A percentile compares a stretch with the other conserved stretches of the same genome.
Conservation (phyloP, 106 monocot genomes). For the Phalaenopsis equestris region DNA sequence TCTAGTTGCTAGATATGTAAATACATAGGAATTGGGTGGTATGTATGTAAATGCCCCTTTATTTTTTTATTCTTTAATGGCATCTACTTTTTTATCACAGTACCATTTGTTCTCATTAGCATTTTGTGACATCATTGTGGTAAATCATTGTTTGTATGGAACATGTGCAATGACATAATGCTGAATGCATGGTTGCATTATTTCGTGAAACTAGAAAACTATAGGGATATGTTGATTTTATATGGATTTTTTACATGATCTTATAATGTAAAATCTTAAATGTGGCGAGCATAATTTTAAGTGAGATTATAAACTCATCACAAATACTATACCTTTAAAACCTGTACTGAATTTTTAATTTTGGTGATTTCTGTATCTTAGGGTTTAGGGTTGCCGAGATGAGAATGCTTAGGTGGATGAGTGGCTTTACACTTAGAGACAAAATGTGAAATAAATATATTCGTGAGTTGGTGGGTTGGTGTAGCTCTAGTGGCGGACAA, state of each 20-base stretch:
- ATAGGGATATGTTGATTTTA: not conserved
- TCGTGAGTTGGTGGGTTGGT: too few species aligned
- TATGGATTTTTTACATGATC: not conserved
- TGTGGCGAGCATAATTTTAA: not conserved
- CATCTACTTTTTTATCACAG: not conserved
- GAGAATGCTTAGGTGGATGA: too few species aligned
- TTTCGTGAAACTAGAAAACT: not conserved
- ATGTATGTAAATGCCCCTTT: too few species aligned
- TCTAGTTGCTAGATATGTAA: too few species aligned
- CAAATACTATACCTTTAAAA: too few species aligned
- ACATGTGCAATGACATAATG: not conserved
- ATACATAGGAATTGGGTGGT: too few species aligned
- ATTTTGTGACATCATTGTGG: not conserved
- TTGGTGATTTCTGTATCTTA: too few species aligned
- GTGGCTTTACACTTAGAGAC: too few species aligned
- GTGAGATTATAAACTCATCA: not conserved
- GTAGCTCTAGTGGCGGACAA: too few species aligned
- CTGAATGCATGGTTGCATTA: not conserved
- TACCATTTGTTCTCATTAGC: not conserved
- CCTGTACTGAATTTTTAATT: too few species aligned
- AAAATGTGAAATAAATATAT: too few species aligned
- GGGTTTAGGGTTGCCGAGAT: too few species aligned
- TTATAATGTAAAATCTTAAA: not conserved
- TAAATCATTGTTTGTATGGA: not conserved
- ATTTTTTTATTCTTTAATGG: not conserved